Percentiles rank a stretch among this genome's conserved stretches.
Conservation (phyloP, 331 rosid species). For the Malus hybrid region DNA sequence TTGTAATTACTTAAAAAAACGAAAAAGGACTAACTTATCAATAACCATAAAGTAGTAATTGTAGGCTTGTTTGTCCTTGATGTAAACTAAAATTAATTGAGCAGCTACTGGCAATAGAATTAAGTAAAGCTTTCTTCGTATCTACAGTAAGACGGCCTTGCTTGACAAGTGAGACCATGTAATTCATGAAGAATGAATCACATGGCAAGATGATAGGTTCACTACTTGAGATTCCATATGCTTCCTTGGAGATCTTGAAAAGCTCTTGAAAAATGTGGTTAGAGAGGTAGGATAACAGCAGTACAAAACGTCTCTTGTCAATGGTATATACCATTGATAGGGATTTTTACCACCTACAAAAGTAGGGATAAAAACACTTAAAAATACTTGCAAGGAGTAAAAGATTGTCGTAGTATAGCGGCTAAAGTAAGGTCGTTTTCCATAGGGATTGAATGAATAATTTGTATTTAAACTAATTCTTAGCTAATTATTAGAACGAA, state of each 20-base stretch:
- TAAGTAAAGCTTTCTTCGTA: neutral
- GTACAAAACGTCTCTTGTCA: neutral
- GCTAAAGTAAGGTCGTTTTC: no score
- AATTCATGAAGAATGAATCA: neutral
- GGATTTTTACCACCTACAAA: no score
- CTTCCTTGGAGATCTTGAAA: constrained; percentile 3
- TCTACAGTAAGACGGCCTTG: neutral
- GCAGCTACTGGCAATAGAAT: neutral
- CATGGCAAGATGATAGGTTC: neutral
- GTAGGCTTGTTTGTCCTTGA: neutral
- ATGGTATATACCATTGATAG: neutral
- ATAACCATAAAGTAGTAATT: neutral
- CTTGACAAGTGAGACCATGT: neutral
- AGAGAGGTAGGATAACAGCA: neutral
- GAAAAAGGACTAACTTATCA: neutral
- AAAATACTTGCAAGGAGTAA: no score
- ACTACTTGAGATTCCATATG: neutral
- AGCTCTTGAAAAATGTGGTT: neutral
- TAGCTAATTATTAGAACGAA: no score
- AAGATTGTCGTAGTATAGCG: no score
- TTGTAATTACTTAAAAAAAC: no score
- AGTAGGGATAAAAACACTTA: no score
- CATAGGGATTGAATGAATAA: no score
- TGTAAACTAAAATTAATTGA: neutral
- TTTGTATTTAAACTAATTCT: no score